phyloP scores from a whole-genome alignment of 2,329 filamentous ascomycete species.

The Exutisphaerella laricina region DNA sequence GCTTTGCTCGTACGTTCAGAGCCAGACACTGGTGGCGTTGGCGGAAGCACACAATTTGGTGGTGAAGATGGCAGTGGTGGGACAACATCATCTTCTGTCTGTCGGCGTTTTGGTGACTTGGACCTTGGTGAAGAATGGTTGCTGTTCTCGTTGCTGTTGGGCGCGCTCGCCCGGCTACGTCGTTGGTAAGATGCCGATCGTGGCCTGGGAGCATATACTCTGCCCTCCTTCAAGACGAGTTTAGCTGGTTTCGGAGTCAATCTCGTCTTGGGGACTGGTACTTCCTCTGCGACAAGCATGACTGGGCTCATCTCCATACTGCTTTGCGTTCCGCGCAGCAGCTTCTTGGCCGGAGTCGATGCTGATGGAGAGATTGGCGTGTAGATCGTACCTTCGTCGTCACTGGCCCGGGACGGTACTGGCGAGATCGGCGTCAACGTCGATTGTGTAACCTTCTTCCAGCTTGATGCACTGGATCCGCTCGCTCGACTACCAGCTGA shows the following conservation, averaged over 20 bases:
- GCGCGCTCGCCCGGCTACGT: slow-evolving; percentile 18
- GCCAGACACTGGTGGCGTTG: slow-evolving; percentile 31
- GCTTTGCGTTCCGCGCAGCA: slow-evolving; percentile 8
- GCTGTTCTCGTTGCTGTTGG: slow-evolving; percentile 12
- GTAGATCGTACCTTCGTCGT: slow-evolving; percentile 23
- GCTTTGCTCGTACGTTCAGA: slow-evolving; percentile 23
- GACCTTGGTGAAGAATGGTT: slow-evolving; percentile 15
- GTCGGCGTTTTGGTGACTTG: slow-evolving; percentile 12
- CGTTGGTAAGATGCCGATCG: slow-evolving; percentile 29
- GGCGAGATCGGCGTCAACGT: slow-evolving; percentile 28
- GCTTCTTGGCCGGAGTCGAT: slow-evolving; percentile 14
- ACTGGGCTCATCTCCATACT: slow-evolving; percentile 27
- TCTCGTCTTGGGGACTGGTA: slow-evolving; percentile 27
- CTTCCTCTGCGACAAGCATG: slow-evolving; percentile 34
- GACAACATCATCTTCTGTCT: slow-evolving; percentile 19
- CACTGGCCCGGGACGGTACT: slow-evolving; percentile 23
- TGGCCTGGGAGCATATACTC: slow-evolving; percentile 28
- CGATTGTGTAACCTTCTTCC: slow-evolving; percentile 27
- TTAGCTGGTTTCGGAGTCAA: slow-evolving; percentile 25
- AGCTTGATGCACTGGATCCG: slow-evolving; percentile 27
- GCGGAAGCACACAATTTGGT: slow-evolving; percentile 31
- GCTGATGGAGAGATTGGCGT: slow-evolving; percentile 26
- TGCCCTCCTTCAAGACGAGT: slow-evolving; percentile 27
- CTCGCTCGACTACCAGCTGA: slow-evolving; percentile 20
- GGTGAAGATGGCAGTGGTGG: slow-evolving; percentile 32